Base-by-base conservation (phyloP, 345 rosid genomes). In the Microcos paniculata region DNA sequence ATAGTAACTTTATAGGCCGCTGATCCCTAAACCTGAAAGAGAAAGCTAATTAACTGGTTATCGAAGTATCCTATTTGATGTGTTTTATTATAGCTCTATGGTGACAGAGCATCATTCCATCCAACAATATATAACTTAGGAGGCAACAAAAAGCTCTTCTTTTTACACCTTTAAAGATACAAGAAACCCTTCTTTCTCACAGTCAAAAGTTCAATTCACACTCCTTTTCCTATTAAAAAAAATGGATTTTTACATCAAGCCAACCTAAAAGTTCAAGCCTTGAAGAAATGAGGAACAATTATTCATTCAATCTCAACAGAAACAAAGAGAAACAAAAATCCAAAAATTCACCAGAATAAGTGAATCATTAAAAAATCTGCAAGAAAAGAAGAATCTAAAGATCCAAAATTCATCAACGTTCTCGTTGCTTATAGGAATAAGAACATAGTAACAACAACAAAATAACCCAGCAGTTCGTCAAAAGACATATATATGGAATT, bases 381-480 rank as follows among this genome's bases (percentile, higher is more conserved):
- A 61, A 61, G 42, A 61, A 30, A 19, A 0, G 65, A 61, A 61
- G 12, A 26, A 21, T 40, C 49, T n/a, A 63, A 63, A n/a, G 69
- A 63, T 63, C 16, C 48, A 63, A 40, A 63, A 49, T 0, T 40
- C 14, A n/a, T 28, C 3, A 40, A 64, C 28, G 12, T 40, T 64
- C 10, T 21, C 12, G 42, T 21, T 30, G 1, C 12, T 42, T 12
- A 3, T 7, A 24, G 26, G 71, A 26, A 67, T 14, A 0, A 65
- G 23, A 65, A n/a, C 31, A 65, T 10, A 14, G 52, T 3, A 64
- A 10, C 4, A 24, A 42, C 8, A 23, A 21, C 21, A 45, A 26
- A 67, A 55, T 24, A 13, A 66, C 53, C 71, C 71, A 26, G 13
- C n/a, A n/a, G n/a, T n/a, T n/a, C n/a, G n/a, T n/a, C n/a, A n/a